Conservation (phyloP, 306 rosid genomes). For the Malus fusca region DNA sequence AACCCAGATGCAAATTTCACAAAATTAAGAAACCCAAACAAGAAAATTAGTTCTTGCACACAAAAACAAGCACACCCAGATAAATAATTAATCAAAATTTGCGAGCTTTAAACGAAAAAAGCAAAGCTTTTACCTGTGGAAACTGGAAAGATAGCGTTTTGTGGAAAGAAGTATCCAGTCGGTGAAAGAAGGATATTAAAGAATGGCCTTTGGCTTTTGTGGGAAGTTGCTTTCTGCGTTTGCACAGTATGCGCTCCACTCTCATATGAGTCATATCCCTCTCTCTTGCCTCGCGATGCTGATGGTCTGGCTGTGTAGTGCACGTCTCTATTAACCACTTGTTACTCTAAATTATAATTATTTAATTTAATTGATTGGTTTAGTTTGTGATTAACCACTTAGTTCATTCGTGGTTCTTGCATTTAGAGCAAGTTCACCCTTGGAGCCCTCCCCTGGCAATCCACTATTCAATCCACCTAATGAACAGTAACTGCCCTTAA, state of each 20-base stretch:
- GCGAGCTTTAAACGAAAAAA: neutral
- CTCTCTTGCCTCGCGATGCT: neutral
- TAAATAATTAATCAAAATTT: neutral
- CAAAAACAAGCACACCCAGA: neutral
- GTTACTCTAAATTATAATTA: neutral
- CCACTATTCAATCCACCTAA: too few relatives aligned
- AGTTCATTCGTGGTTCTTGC: neutral
- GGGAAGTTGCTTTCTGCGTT: neutral
- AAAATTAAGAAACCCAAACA: neutral
- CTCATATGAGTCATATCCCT: neutral
- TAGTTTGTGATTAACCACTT: neutral
- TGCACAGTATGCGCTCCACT: slow-evolving; percentile 9
- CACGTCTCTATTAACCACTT: neutral
- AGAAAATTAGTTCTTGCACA: neutral
- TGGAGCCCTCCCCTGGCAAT: too few relatives aligned
- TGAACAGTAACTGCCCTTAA: too few relatives aligned
- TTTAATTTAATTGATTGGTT: neutral
- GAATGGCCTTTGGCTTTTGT: neutral
- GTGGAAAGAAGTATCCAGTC: neutral
- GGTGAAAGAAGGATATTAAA: neutral
- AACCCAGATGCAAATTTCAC: neutral
- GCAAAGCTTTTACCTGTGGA: slow-evolving; percentile 2
- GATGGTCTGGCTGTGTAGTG: neutral
- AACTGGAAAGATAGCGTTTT: neutral
- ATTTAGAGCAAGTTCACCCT: too few relatives aligned